Percentiles rank a stretch among this genome's conserved stretches.
phyloP scores from a whole-genome alignment of 345 rosid genomes.

The Eucalyptus camaldulensis region DNA sequence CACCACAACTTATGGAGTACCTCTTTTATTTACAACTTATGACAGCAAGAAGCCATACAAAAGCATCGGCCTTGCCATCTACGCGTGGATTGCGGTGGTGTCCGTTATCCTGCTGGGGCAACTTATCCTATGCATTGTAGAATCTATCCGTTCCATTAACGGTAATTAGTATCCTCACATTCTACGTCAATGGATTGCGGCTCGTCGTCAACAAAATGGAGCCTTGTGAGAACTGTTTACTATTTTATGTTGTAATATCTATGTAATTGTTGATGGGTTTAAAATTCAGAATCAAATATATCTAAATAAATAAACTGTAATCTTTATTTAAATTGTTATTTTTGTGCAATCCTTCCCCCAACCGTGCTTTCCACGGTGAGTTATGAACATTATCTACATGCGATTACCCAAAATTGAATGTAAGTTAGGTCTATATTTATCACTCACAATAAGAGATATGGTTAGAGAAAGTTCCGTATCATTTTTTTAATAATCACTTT shows the following conservation, averaged over 20 bases:
- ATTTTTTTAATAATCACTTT: no score
- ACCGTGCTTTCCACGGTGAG: not conserved
- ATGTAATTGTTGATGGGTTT: not conserved
- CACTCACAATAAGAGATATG: no score
- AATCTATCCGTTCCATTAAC: no score
- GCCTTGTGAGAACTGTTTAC: not conserved
- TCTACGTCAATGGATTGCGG: no score
- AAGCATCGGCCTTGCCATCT: no score
- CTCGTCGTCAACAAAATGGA: not conserved
- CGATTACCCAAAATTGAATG: not conserved
- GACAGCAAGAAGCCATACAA: no score
- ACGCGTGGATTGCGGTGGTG: no score
- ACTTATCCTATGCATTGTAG: no score
- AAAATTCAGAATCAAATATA: not conserved
- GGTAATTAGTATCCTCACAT: no score
- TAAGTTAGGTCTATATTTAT: not conserved
- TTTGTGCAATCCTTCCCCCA: not conserved
- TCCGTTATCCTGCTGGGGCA: no score
- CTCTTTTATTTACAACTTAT: no score
- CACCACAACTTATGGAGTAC: rapidly evolving
- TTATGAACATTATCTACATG: not conserved
- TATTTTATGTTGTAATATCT: no score
- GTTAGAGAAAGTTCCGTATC: not conserved
- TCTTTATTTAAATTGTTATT: not conserved
- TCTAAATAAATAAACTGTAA: not conserved